Conservation (phyloP, 192 early-diverging fungal species). For the Backusella morwellensis region DNA sequence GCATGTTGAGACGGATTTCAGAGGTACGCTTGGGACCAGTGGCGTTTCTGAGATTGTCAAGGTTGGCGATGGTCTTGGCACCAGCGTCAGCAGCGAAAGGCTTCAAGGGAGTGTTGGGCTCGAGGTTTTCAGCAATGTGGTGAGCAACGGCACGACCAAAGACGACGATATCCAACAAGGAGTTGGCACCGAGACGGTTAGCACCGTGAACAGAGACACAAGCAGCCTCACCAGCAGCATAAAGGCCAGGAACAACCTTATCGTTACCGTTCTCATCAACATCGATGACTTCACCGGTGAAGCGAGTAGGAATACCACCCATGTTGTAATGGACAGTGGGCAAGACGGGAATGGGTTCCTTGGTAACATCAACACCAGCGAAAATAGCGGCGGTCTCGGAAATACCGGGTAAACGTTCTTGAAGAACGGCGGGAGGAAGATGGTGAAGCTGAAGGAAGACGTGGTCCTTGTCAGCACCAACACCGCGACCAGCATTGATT, state of each 20-base stretch:
- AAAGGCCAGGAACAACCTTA: conserved; percentile 92
- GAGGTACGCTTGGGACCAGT: conserved; percentile 79
- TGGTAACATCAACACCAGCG: conserved; percentile 98
- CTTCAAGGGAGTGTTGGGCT: conserved; percentile 84
- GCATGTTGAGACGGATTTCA: conserved; percentile 91
- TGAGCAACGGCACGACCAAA: conserved; percentile 97
- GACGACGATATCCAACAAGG: conserved; percentile 96
- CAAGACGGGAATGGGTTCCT: conserved; percentile 98
- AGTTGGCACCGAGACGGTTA: conserved; percentile 98
- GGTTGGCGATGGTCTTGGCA: conserved; percentile 86
- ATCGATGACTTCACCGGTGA: conserved; percentile 94
- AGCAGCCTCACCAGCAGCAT: conserved; percentile 97
- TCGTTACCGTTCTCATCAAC: conserved; percentile 82
- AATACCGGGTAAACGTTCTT: conserved; percentile 95
- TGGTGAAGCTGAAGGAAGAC: conserved; percentile 95
- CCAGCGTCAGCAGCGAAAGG: conserved; percentile 84
- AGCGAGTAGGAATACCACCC: conserved; percentile 97
- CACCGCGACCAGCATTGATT: conserved; percentile 96
- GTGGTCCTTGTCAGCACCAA: conserved; percentile 95
- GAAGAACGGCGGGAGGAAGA: conserved; percentile 86
- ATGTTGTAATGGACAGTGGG: conserved; percentile 99
- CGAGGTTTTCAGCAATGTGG: conserved; percentile 88
- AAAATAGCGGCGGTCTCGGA: conserved; percentile 99
- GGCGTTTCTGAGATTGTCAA: conserved; percentile 91
- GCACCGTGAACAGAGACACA: conserved; percentile 99